phyloP scores from a whole-genome alignment of 2,329 filamentous ascomycete species.

The Claviceps digitariae region DNA sequence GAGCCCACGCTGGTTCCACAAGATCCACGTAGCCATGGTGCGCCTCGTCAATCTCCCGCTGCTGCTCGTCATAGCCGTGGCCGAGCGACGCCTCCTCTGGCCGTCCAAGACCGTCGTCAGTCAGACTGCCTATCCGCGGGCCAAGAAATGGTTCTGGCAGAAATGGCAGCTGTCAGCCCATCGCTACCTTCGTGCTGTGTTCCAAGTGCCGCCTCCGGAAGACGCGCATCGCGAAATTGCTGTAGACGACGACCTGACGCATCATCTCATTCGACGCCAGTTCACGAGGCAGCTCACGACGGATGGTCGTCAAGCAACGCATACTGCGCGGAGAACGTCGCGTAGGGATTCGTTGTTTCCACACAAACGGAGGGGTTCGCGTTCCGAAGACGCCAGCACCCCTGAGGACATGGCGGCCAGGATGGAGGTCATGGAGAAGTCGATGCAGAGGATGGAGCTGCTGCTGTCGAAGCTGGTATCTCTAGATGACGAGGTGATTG shows the following conservation, averaged over 20 bases:
- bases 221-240: slow-evolving; percentile 42
- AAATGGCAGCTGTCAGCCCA: slow-evolving; percentile 57
- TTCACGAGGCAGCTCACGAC: slow-evolving; percentile 33
- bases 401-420: slow-evolving; percentile 29
- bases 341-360: slow-evolving; percentile 45
- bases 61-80: slow-evolving; percentile 54
- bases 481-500: slow-evolving; percentile 15
- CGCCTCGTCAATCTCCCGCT: slow-evolving; percentile 63
- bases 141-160: slow-evolving; percentile 45
- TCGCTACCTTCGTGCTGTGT: slow-evolving; percentile 58
- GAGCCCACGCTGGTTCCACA: slow-evolving; percentile 78
- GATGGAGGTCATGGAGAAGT: slow-evolving; percentile 36
- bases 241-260: slow-evolving; percentile 44
- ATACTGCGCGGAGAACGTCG: slow-evolving; percentile 18
- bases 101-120: slow-evolving; percentile 12
- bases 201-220: slow-evolving; percentile 56
- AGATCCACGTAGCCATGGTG: slow-evolving; percentile 69
- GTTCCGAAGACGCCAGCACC: slow-evolving; percentile 31
- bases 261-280: slow-evolving; percentile 43
- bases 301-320: slow-evolving; percentile 12
- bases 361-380: slow-evolving; percentile 33
- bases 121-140: slow-evolving; percentile 11
- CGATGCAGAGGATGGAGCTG: slow-evolving; percentile 33
- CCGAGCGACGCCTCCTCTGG: slow-evolving; percentile 61
- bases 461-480: slow-evolving; percentile 28